phyloP scores from a whole-genome alignment of 768 basidiomycete species.

The Tremella fuciformis region DNA sequence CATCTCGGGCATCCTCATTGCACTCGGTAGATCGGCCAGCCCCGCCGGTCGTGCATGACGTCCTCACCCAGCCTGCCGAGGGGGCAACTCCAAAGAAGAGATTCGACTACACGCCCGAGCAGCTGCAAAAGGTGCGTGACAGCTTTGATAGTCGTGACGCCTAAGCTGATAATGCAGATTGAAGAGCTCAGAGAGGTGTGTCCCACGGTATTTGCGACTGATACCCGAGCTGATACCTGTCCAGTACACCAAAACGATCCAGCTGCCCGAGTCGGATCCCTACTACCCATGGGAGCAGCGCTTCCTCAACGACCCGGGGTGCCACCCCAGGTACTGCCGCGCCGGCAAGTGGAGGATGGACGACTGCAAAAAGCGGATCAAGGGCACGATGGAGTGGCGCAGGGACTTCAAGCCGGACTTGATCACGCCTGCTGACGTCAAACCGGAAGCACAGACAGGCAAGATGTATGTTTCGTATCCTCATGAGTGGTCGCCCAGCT shows the following conservation, averaged over 20 bases:
- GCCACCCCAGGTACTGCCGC: constrained; percentile 70
- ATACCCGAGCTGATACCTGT: not conserved
- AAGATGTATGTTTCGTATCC: constrained; percentile 65
- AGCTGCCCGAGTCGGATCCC: constrained; percentile 65
- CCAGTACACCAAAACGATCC: constrained; percentile 68
- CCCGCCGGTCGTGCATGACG: constrained; percentile 52
- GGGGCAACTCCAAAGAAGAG: constrained; percentile 59
- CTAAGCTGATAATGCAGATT: constrained; percentile 54
- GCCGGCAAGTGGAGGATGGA: constrained; percentile 78
- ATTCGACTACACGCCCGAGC: constrained; percentile 64
- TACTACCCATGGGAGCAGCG: constrained; percentile 74
- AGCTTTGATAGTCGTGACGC: constrained; percentile 1
- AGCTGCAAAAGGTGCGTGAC: constrained; percentile 54
- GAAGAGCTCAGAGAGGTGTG: constrained; percentile 64
- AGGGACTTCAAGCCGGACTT: constrained; percentile 80
- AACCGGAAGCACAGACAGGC: constrained; percentile 75
- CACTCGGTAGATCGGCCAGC: constrained; percentile 15
- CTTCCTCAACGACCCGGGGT: constrained; percentile 71
- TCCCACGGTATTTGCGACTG: too few species aligned
- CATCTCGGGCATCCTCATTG: constrained; percentile 27
- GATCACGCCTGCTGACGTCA: constrained; percentile 71
- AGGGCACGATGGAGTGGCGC: constrained; percentile 77
- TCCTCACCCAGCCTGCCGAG: constrained; percentile 61
- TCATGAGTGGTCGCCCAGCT: not conserved
- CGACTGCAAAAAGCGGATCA: constrained; percentile 74